Evolutionary conservation across 2,329 filamentous ascomycete species (phyloP), one percentile per base, ranked within the genome.

Genomic region (Sphaerostilbella broomeana): DNA sequence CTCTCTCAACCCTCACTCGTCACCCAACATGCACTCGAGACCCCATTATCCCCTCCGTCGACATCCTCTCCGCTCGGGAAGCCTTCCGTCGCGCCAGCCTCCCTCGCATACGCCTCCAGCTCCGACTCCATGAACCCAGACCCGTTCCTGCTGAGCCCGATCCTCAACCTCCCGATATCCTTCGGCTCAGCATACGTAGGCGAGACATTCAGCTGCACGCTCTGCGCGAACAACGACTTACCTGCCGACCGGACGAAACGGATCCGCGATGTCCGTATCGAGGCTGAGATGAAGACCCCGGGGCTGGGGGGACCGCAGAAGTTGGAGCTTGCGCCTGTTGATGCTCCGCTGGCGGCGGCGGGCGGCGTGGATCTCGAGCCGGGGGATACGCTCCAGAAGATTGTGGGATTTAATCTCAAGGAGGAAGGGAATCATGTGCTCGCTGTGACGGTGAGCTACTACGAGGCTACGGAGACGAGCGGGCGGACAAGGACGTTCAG

Each of bases 101-200:
- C 86, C 2, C 73, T 94, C 35, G 83, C 86, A 29, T 90, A 88
- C 59, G 75, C 54, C 43, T 56, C 63, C 19, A 53, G 53, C 38
- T 51, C 54, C 45, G 53, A 56, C 39, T 69, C 70, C 20, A n/a
- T n/a, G n/a, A 77, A 75, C 47, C 66, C 73, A 4, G 61, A 67
- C 11, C 71, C 74, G 6, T 78, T 78, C 57, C 59, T 79, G 44
- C 69, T 81, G 47, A 73, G 72, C 22, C 77, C 77, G 1, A 70
- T 80, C 38, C 75, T 97, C 53, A 92, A 86, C 32, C 79, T 97
- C 1, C 90, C 92, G 8, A 82, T 88, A 12, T 84, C 87, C 0
- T 97, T 98, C 60, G 90, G 89, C 30, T 90, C 86, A 10, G 89
- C 90, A 7, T 95, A 95, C 60, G 90, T 97, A 15, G 92, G 92